Percentiles rank a stretch among this genome's conserved stretches.
Conservation (phyloP, 106 monocot genomes). For the Cymbidium sinense region DNA sequence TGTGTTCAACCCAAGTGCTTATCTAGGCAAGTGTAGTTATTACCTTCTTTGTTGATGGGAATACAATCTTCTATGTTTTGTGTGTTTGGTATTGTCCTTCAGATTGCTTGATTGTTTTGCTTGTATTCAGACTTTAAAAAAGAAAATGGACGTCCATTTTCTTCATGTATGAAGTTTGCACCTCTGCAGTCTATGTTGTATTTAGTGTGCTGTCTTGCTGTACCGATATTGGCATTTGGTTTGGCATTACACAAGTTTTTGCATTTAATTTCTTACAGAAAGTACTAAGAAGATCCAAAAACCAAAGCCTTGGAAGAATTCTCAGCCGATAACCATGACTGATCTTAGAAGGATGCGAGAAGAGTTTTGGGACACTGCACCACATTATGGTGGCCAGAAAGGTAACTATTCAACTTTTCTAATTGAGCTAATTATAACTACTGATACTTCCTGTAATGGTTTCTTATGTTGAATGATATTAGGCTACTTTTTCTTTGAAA, state of each 20-base stretch:
- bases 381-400: constrained; percentile 78
- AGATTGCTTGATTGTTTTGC: neutral
- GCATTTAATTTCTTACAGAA: constrained; percentile 15
- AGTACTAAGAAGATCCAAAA: constrained; percentile 50
- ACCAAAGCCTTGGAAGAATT: constrained; percentile 69
- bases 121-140: too few relatives aligned
- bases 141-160: neutral
- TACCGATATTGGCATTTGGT: constrained; percentile 1
- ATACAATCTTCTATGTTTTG: neutral
- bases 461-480: neutral
- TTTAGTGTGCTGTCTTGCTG: neutral
- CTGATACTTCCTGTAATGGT: neutral
- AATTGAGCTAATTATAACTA: neutral
- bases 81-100: neutral
- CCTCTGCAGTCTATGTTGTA: neutral
- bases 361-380: constrained; percentile 81
- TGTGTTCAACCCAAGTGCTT: too few relatives aligned
- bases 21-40: neutral
- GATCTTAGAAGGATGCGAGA: constrained; percentile 62
- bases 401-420: constrained; percentile 16
- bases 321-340: constrained; percentile 36
- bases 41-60: neutral
- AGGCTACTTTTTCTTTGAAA: neutral
- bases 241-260: neutral
- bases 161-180: neutral